phyloP scores from a whole-genome alignment of 345 rosid genomes.

The Melastoma malabathricum region DNA sequence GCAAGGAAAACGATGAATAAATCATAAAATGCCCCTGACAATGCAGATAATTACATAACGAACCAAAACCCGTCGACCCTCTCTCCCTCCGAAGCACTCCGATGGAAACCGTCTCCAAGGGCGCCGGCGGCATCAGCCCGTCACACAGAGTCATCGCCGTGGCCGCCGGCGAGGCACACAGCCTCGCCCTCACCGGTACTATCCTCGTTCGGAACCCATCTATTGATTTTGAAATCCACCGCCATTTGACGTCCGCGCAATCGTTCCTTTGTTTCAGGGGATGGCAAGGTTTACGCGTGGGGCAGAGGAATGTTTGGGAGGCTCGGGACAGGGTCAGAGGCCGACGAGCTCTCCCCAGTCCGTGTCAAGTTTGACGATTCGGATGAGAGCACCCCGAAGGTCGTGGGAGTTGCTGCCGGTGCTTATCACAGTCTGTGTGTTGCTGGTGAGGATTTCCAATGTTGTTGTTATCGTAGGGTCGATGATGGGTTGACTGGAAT shows the following conservation, averaged over 20 bases:
- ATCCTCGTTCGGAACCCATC: neutral
- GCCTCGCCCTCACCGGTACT: constrained; percentile 63
- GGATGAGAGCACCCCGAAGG: constrained; percentile 22
- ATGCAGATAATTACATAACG: no score
- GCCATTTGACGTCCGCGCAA: neutral
- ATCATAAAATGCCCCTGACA: no score
- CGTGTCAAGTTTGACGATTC: constrained; percentile 25
- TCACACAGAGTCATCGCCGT: constrained; percentile 30
- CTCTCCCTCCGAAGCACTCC: no score
- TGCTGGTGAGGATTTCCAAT: constrained; percentile 38
- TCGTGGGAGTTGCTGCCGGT: constrained; percentile 67
- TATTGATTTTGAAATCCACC: neutral
- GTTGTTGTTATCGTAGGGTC: neutral
- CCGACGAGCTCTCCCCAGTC: constrained; percentile 57
- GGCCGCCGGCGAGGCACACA: constrained; percentile 81
- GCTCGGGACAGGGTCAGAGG: constrained; percentile 60
- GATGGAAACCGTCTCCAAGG: no score
- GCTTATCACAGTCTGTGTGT: constrained; percentile 87
- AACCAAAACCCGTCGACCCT: no score
- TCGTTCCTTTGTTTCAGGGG: constrained; percentile 25
- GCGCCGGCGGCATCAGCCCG: constrained; percentile 16
- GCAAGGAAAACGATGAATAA: neutral
- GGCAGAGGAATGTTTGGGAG: constrained; percentile 96
- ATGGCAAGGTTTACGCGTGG: constrained; percentile 72
- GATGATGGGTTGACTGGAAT: neutral